Evolutionary conservation across 768 basidiomycete species (phyloP), one percentile per base, ranked within the genome.

Genomic region (Suillus cothurnatus): DNA sequence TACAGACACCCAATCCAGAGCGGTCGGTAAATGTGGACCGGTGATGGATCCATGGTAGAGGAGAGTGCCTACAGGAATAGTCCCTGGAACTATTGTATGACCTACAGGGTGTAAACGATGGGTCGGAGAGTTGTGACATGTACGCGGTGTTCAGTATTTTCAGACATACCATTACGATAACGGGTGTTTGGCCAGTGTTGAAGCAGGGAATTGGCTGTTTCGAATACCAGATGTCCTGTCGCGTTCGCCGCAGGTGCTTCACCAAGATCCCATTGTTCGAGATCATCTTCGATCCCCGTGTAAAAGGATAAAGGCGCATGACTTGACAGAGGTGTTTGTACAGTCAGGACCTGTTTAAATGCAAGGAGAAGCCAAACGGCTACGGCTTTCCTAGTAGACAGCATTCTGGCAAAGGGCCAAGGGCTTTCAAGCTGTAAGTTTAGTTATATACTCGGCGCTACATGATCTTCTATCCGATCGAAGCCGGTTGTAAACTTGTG

Each of bases 181-280:
- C 77, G 71, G 1, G 76, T 78, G 61, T 80, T 80, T 5, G 78
- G 73, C 78, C 78, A 81, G 28, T 75, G 73, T 53, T 81, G 80
- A 14, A 81, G 71, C 6, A 79, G 66, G 2, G 76, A 73, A 53
- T 69, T 68, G 12, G 79, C 69, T 2, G 75, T 73, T 45, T 77
- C 74, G 61, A 81, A 81, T 17, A 80, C 68, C 36, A 80, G 69
- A 61, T 78, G 71, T 28, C 70, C 65, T 4, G 79, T 78, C n/a
- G 69, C 68, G 58, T 78, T 73, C 32, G 69, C 68, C 56, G 67
- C 64, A 2, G 76, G 75, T 3, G 66, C 49, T 21, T 53, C 26
- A 31, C 68, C 62, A 6, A 76, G 64, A 63, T 64, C 63, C 74
- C 76, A 77, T 28, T 62, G 36, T 12, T 19, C 17, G 9, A 4